Conservation (phyloP, 1,139 yeast genomes). For the Kurtzmaniella quercitrusa region DNA sequence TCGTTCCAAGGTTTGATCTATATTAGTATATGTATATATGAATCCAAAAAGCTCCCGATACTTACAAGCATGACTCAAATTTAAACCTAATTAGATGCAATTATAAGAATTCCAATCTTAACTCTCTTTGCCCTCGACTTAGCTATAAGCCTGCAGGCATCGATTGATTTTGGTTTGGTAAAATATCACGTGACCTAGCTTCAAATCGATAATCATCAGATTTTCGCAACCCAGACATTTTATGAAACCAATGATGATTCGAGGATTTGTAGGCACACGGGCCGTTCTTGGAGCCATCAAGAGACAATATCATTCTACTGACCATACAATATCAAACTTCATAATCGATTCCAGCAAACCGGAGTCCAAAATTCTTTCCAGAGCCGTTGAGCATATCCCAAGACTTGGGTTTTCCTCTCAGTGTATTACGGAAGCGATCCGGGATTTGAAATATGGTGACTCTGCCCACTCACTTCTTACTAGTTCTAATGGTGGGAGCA, state of each 20-base stretch:
- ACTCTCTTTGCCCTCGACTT: too few relatives aligned
- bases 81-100: too few relatives aligned
- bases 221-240: not conserved
- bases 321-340: conserved; percentile 31
- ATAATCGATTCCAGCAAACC: conserved; percentile 26
- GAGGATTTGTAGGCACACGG: not conserved
- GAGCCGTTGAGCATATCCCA: conserved; percentile 55
- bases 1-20: conserved; percentile 58
- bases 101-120: too few relatives aligned
- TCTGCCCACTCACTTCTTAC: conserved; percentile 59
- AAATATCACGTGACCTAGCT: not conserved
- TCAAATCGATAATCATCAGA: not conserved
- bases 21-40: conserved; percentile 9
- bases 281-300: not conserved
- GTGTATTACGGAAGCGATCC: conserved; percentile 59
- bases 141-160: not conserved
- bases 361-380: conserved; percentile 31
- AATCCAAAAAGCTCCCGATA: not conserved
- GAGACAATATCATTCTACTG: conserved; percentile 28
- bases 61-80: conserved; percentile 1
- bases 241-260: not conserved
- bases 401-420: conserved; percentile 59
- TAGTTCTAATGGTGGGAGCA: conserved; percentile 22
- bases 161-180: too few relatives aligned
- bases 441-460: conserved; percentile 60